These are phyloP conservation scores for Gymnopus androsaceus DNA, from an alignment of 1,284 basidiomycete species.

Conservation along the genomic window DNA sequence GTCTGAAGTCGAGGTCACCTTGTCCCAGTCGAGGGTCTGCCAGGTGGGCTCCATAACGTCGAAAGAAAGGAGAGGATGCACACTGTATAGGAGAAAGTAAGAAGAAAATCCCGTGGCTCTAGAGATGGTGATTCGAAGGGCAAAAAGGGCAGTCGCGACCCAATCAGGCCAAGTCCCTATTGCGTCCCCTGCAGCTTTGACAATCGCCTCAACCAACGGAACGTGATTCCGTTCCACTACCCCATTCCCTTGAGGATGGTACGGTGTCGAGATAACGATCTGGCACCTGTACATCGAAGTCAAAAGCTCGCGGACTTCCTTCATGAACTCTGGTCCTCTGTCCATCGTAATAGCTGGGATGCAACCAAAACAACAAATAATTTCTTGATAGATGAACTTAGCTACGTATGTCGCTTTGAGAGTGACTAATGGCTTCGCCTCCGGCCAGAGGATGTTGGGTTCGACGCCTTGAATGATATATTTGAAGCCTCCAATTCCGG, in stretches of 20 bases:
- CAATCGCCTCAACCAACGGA: constrained; percentile 24
- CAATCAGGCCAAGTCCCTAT: constrained; percentile 19
- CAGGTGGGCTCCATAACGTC: constrained; percentile 25
- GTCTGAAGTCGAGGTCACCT: constrained; percentile 16
- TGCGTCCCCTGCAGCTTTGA: constrained; percentile 24
- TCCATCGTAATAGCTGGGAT: constrained; percentile 29
- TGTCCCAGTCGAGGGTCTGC: constrained; percentile 16
- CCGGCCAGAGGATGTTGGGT: constrained; percentile 27
- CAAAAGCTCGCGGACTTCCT: constrained; percentile 24
- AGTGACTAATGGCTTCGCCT: constrained; percentile 22
- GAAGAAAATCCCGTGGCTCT: constrained; percentile 21
- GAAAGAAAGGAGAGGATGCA: constrained; percentile 23
- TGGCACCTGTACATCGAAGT: constrained; percentile 25
- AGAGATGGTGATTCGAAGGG: constrained; percentile 21
- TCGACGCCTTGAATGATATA: constrained; percentile 32
- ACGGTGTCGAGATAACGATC: constrained; percentile 29
- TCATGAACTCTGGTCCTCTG: constrained; percentile 32
- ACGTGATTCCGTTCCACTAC: constrained; percentile 30
- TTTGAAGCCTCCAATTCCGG: constrained; percentile 19
- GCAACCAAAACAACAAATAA: constrained; percentile 31
- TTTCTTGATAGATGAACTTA: constrained; percentile 30
- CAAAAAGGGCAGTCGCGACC: constrained; percentile 18
- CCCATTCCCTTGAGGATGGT: constrained; percentile 36
- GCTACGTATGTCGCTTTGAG: constrained; percentile 24
- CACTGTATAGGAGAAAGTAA: constrained; percentile 22